Conservation (phyloP, 306 rosid species). For the Cyclanthera cordifolia region DNA sequence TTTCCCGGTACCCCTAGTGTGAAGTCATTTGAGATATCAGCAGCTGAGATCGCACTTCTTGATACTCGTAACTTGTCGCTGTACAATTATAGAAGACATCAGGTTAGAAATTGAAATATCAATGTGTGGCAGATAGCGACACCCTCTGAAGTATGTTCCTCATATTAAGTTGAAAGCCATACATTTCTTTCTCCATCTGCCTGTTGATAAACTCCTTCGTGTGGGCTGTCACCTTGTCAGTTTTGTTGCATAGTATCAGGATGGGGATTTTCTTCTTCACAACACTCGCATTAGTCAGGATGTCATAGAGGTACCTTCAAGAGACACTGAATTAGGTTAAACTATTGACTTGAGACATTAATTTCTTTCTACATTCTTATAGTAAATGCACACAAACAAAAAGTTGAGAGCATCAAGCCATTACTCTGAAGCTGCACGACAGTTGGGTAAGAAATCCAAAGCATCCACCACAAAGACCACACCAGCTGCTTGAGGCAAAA, state of each 20-base stretch:
- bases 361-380: no score
- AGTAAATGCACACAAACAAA: no score
- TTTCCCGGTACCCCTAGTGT: constrained; percentile 60
- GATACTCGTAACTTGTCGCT: constrained; percentile 77
- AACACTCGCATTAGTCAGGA: constrained; percentile 74
- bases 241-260: constrained; percentile 82
- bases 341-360: neutral
- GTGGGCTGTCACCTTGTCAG: constrained; percentile 91
- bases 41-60: constrained; percentile 69
- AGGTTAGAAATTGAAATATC: neutral
- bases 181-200: constrained; percentile 93
- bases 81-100: constrained; percentile 14
- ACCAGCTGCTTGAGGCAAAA: constrained; percentile 78
- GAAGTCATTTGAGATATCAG: constrained; percentile 68
- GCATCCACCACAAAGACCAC: constrained; percentile 78
- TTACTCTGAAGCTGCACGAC: constrained; percentile 89
- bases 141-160: neutral
- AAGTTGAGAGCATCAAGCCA: no score
- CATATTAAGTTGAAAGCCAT: constrained; percentile 23
- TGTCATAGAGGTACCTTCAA: constrained; percentile 76
- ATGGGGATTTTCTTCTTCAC: constrained; percentile 84
- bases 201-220: constrained; percentile 77
- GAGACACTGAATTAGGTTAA: neutral
- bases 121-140: neutral
- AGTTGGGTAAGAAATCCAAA: constrained; percentile 70